Evolutionary conservation across 2,329 filamentous ascomycete genomes (phyloP), one percentile per base, ranked within the genome.

Genomic region (Mollisiaceae sp.): DNA sequence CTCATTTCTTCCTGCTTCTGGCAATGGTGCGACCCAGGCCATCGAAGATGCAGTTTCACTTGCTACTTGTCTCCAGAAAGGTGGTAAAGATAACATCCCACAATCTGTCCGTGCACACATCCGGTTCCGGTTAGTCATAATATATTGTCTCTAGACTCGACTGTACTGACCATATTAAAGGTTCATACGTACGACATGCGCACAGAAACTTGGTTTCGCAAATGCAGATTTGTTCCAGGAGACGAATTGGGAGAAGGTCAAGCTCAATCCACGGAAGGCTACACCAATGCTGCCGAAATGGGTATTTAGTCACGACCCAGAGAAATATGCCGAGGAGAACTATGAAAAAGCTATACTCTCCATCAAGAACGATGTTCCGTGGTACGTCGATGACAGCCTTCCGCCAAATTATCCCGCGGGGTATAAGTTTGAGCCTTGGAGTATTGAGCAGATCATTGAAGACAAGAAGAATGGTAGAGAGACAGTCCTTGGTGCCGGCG

Each of bases 361-460:
- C 11, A 52, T 52, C 20, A 60, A 56, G 24, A 62, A 59, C 27
- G 64, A 45, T 15, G 32, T 59, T 35, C 12, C 35, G 52, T 58
- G 24, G 8, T 72, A 75, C 39, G 61, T 75, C 41, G 72, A 75
- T 5, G 71, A 73, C n/a, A 71, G 64, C 35, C 65, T 77, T 18
- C 73, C 75, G 18, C 75, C 75, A 6, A 79, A 79, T 66, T 76
- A 77, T 58, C 77, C 77, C 0, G 70, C 73, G 2, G 77, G 77
- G 1, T 76, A 78, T 62, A 75, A 70, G 27, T 78, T 77, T 65
- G 69, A 78, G 70, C 76, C 78, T 4, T 82, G 79, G 80, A 79
- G 74, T 59, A 80, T 81, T 62, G 79, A 79, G 38, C 66, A 78
- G 60, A 78, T 81, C 57, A 78, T 80, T 71, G 76, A 77, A 12